Evolutionary conservation across 148 eudicot species (phyloP).

Genomic region (Pharnaceum exiguum): DNA sequence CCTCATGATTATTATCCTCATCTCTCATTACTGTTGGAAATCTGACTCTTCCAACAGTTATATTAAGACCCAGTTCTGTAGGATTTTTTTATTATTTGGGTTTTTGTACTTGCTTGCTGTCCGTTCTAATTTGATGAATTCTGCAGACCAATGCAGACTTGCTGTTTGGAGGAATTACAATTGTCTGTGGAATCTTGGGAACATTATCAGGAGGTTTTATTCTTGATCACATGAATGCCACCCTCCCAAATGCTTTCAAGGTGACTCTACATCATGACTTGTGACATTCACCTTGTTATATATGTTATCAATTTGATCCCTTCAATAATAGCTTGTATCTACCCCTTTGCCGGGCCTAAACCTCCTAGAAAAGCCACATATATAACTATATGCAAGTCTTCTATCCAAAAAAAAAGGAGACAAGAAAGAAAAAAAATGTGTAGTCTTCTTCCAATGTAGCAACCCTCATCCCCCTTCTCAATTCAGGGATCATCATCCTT

Average conservation of each 20-base stretch:
- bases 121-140: neutral
- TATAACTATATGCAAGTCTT: no score
- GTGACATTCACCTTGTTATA: neutral
- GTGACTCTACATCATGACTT: slow-evolving; percentile 23
- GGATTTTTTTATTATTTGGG: neutral
- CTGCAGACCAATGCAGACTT: slow-evolving; percentile 67
- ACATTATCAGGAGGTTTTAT: slow-evolving; percentile 70
- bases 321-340: neutral
- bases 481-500: no score
- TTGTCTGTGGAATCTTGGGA: slow-evolving; percentile 74
- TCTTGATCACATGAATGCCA: slow-evolving; percentile 63
- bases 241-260: slow-evolving; percentile 84
- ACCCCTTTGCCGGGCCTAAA: no score
- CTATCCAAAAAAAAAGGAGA: no score
- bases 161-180: slow-evolving; percentile 73
- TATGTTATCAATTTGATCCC: neutral
- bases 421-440: no score
- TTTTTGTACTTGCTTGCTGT: neutral
- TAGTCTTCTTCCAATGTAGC: no score
- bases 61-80: neutral
- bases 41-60: no score
- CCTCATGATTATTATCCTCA: no score
- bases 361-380: no score
- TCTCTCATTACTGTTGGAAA: neutral
- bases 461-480: no score